A percentile compares a stretch with the other conserved stretches of the same genome.
phyloP scores from a whole-genome alignment of 495 filamentous ascomycete genomes.

The Saxispiralis lemnorum region DNA sequence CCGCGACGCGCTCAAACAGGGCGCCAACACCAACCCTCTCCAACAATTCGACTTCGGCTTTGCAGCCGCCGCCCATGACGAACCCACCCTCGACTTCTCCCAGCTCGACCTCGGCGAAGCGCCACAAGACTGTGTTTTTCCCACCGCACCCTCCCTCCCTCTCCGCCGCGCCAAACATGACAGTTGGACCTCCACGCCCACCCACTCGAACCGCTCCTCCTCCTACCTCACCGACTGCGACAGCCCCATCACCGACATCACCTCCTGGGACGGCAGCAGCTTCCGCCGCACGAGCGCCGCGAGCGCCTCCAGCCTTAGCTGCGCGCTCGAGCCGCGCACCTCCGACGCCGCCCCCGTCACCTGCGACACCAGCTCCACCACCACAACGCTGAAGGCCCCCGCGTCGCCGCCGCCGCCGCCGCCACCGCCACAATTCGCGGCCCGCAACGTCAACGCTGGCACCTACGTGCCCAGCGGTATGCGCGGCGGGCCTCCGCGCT shows the following conservation, averaged over 20 bases:
- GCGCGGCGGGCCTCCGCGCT: not conserved
- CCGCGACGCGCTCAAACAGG: not conserved
- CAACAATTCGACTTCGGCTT: conserved; percentile 2
- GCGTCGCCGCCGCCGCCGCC: not conserved
- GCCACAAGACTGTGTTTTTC: not conserved
- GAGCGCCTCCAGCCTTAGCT: conserved; percentile 5
- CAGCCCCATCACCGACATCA: not conserved
- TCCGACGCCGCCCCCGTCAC: not conserved
- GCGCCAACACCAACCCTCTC: not conserved
- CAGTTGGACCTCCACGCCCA: not conserved
- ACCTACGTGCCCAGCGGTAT: conserved; percentile 2
- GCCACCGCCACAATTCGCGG: conserved; percentile 4
- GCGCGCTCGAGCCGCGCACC: not conserved
- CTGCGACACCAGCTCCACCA: not conserved
- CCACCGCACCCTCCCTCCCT: not conserved
- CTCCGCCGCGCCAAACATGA: not conserved
- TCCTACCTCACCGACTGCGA: not conserved
- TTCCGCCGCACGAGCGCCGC: not conserved
- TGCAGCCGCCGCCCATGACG: not conserved
- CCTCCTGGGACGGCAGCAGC: not conserved
- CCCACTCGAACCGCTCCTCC: conserved; percentile 6
- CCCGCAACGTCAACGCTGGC: conserved; percentile 6
- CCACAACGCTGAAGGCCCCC: not conserved
- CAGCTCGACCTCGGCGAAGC: not conserved
- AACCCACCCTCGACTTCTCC: not conserved